Evolutionary conservation across 1,139 yeast species (phyloP).

Genomic region (Diutina mesorugosa): DNA sequence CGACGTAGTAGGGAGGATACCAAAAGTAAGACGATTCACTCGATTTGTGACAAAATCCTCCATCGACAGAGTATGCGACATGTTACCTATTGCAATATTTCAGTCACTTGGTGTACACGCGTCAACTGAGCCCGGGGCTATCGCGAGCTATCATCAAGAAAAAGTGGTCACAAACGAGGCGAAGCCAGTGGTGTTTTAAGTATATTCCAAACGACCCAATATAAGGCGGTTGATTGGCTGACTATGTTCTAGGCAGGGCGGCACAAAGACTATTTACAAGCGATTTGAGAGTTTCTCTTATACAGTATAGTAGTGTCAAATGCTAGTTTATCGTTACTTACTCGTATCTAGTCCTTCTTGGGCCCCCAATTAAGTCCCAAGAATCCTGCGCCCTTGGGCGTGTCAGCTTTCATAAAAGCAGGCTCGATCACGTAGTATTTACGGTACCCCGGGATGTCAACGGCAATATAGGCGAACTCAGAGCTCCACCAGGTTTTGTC

Average conservation of each 20-base stretch:
- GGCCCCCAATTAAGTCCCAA: slow-evolving; percentile 84
- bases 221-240: no score
- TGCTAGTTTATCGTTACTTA: neutral
- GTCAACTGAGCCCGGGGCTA: neutral
- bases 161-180: neutral
- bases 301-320: neutral
- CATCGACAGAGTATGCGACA: neutral
- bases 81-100: neutral
- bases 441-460: slow-evolving; percentile 63
- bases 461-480: slow-evolving; percentile 59
- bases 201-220: no score
- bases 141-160: neutral
- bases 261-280: no score
- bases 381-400: slow-evolving; percentile 37
- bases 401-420: slow-evolving; percentile 26
- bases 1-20: slow-evolving; percentile 13
- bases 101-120: neutral
- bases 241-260: neutral
- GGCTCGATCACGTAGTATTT: slow-evolving; percentile 66
- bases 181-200: neutral
- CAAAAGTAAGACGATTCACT: slow-evolving; percentile 39
- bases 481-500: slow-evolving; percentile 55
- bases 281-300: neutral
- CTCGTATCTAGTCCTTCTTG: slow-evolving; percentile 13
- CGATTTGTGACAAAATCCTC: slow-evolving; percentile 1